A percentile compares a stretch with the other conserved stretches of the same genome.
These are phyloP conservation scores for Parafenestella ontariensis DNA, from an alignment of 2,329 filamentous ascomycete species.

Conservation along the genomic window DNA sequence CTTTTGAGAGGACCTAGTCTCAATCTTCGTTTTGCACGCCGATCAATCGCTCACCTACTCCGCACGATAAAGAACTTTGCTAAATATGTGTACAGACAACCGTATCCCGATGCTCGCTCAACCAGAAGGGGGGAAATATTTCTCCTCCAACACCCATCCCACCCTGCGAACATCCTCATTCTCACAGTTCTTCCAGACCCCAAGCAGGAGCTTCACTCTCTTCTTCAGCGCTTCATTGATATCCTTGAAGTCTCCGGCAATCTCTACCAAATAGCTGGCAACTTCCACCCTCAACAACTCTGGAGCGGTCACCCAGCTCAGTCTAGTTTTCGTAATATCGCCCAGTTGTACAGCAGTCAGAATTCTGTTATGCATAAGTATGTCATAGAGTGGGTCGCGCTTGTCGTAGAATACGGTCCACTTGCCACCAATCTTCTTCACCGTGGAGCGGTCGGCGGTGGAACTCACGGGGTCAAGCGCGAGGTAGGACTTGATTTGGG, in stretches of 20 bases:
- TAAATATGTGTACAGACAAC: too few relatives aligned
- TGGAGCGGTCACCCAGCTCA: slow-evolving; percentile 29
- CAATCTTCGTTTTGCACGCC: too few relatives aligned
- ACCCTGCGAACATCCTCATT: slow-evolving; percentile 36
- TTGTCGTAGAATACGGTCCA: neutral
- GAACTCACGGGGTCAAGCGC: neutral
- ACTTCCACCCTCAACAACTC: slow-evolving; percentile 37
- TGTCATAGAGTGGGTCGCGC: slow-evolving; percentile 5
- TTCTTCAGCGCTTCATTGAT: slow-evolving; percentile 3
- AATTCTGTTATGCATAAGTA: slow-evolving; percentile 17
- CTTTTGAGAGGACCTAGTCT: too few relatives aligned
- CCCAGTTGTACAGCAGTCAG: slow-evolving; percentile 27
- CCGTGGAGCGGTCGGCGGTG: neutral
- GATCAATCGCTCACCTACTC: too few relatives aligned
- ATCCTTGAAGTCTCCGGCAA: neutral
- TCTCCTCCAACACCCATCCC: slow-evolving; percentile 8
- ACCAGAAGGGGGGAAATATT: neutral
- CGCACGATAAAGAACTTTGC: too few relatives aligned
- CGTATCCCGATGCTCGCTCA: neutral
- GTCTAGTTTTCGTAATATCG: slow-evolving; percentile 25
- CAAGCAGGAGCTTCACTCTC: slow-evolving; percentile 16
- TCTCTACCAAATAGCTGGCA: slow-evolving; percentile 23
- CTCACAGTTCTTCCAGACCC: slow-evolving; percentile 26
- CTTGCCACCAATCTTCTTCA: neutral
- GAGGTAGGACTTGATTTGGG: slow-evolving; percentile 10